Evolutionary conservation across 805 yeast genomes (phyloP).

Genomic region (Kuraishia capsulata): DNA sequence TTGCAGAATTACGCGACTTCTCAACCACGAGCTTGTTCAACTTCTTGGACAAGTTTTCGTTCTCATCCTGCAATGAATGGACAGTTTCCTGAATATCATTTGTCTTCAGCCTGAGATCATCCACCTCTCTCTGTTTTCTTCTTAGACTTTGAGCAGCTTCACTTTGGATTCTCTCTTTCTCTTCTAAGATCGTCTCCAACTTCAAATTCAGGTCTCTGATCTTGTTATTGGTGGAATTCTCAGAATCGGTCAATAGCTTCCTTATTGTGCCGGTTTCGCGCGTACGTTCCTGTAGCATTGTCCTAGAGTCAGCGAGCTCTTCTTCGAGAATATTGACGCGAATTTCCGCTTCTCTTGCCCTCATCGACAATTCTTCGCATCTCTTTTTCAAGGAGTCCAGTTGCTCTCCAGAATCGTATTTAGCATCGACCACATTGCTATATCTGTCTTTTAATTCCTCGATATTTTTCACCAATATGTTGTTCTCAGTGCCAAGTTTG

Average conservation of each 20-base stretch:
- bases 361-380: conserved; percentile 62
- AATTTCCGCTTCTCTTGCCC: conserved; percentile 53
- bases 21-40: conserved; percentile 14
- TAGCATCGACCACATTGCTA: conserved; percentile 23
- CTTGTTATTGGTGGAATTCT: conserved; percentile 43
- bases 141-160: conserved; percentile 39
- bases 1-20: background rate
- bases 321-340: conserved; percentile 66
- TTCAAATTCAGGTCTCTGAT: conserved; percentile 48
- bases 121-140: conserved; percentile 56
- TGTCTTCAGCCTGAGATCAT: conserved; percentile 44
- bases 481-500: conserved; percentile 34
- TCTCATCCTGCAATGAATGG: conserved; percentile 6
- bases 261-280: conserved; percentile 72
- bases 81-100: conserved; percentile 19
- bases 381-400: conserved; percentile 50
- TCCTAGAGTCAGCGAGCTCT: conserved; percentile 69
- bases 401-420: conserved; percentile 23
- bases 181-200: conserved; percentile 44
- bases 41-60: conserved; percentile 9
- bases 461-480: conserved; percentile 26
- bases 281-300: conserved; percentile 68
- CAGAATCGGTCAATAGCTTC: conserved; percentile 57
- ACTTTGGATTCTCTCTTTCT: conserved; percentile 49
- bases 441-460: conserved; percentile 30